phyloP scores from a whole-genome alignment of 1,284 basidiomycete genomes.

The Apiotrichum laibachii region DNA sequence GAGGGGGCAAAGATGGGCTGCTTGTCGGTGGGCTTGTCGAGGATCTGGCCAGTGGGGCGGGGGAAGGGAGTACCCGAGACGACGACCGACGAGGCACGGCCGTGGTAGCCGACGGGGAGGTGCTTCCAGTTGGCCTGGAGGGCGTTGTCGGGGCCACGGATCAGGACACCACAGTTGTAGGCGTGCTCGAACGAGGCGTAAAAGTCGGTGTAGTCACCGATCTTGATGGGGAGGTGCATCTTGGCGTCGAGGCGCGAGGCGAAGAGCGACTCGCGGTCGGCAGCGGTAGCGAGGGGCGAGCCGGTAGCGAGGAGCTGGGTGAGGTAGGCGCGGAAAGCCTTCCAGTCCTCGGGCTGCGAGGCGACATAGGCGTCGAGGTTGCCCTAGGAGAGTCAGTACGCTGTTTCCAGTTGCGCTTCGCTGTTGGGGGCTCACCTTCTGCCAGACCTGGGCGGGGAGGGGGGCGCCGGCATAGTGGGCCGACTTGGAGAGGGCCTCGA shows the following conservation, averaged over 20 bases:
- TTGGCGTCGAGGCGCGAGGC: constrained; percentile 6
- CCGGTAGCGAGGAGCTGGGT: constrained; percentile 9
- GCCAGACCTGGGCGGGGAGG: constrained; percentile 18
- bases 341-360: constrained; percentile 17
- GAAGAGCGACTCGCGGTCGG: constrained; percentile 10
- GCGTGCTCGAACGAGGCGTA: constrained; percentile 28
- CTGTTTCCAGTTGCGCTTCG: neutral
- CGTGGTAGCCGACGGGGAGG: constrained; percentile 31
- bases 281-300: constrained; percentile 15
- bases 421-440: constrained; percentile 10
- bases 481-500: constrained; percentile 14
- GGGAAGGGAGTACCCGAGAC: constrained; percentile 25
- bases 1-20: constrained; percentile 23
- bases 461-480: constrained; percentile 8
- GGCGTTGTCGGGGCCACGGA: constrained; percentile 24
- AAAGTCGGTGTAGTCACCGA: constrained; percentile 27
- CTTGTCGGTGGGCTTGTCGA: constrained; percentile 24
- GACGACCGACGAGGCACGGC: constrained; percentile 24
- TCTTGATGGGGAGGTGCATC: constrained; percentile 21
- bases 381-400: neutral
- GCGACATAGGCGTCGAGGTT: constrained; percentile 18
- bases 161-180: constrained; percentile 25
- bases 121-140: constrained; percentile 30
- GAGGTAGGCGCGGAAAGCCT: constrained; percentile 15
- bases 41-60: constrained; percentile 28